Conservation (phyloP, 331 rosid species). For the Cydonia oblonga region DNA sequence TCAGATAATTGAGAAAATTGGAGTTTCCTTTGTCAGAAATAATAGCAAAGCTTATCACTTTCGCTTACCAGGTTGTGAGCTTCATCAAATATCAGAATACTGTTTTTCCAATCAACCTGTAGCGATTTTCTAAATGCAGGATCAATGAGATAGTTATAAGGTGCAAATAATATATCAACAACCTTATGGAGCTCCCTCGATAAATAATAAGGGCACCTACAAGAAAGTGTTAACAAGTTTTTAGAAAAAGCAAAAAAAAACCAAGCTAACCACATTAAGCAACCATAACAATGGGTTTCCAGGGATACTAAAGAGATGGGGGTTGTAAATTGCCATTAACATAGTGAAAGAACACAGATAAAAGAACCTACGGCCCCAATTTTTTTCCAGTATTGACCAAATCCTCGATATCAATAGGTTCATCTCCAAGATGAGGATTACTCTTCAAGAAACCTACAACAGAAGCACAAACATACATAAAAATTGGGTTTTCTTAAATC, state of each 20-base stretch:
- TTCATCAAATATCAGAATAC: conserved; percentile 93
- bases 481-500: conserved; percentile 11
- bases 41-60: conserved; percentile 6
- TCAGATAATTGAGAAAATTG: conserved; percentile 7
- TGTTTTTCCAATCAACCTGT: conserved; percentile 47
- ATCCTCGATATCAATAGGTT: conserved; percentile 90
- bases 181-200: conserved; percentile 75
- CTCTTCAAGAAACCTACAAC: conserved; percentile 53
- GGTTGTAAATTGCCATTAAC: not conserved
- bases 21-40: not conserved
- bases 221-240: conserved; percentile 16
- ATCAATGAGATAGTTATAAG: conserved; percentile 93
- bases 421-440: conserved; percentile 84
- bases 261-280: conserved; percentile 14
- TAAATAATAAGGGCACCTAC: conserved; percentile 88
- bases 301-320: not conserved
- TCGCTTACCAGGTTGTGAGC: conserved; percentile 87
- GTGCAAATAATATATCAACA: conserved; percentile 82
- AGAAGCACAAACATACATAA: conserved; percentile 16
- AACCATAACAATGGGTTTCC: conserved; percentile 6
- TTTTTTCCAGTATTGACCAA: conserved; percentile 72
- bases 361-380: conserved; percentile 76
- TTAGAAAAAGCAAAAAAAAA: not conserved
- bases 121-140: conserved; percentile 47
- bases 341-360: conserved; percentile 4